Evolutionary conservation across 2,329 filamentous ascomycete genomes (phyloP).

Genomic region (Epicoccum sorghinum): DNA sequence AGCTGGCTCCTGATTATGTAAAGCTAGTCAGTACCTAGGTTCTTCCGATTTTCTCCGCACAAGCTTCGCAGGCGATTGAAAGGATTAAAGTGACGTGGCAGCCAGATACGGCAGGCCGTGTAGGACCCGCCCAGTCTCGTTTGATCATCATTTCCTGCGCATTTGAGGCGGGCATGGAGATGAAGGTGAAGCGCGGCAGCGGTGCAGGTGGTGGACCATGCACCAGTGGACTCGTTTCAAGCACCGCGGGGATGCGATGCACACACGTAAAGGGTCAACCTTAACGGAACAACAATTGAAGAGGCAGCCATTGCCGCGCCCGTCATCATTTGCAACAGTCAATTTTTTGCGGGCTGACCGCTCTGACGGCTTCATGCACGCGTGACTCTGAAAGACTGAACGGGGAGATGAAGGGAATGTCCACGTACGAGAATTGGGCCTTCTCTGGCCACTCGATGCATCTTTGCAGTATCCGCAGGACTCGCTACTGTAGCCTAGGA

Average conservation of each 20-base stretch:
- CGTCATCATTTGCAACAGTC: constrained; percentile 10
- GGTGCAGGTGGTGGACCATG: constrained; percentile 16
- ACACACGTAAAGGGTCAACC: constrained; percentile 34
- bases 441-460: constrained; percentile 54
- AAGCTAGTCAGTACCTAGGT: constrained; percentile 25
- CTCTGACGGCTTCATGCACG: constrained; percentile 26
- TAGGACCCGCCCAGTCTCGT: constrained; percentile 7
- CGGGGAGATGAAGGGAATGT: constrained; percentile 19
- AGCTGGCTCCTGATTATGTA: constrained; percentile 68
- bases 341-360: constrained; percentile 12
- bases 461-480: constrained; percentile 60
- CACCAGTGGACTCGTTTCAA: constrained; percentile 15
- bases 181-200: constrained; percentile 25
- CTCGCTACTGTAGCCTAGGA: constrained; percentile 55
- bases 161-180: constrained; percentile 7
- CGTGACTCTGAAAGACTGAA: constrained; percentile 21
- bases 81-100: constrained; percentile 20
- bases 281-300: constrained; percentile 36
- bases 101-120: constrained; percentile 7
- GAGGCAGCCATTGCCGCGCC: constrained; percentile 12
- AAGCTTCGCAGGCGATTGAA: background rate
- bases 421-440: constrained; percentile 56
- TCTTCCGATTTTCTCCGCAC: constrained; percentile 19
- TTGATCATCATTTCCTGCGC: constrained; percentile 6
- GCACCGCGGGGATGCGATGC: constrained; percentile 23